phyloP scores from a whole-genome alignment of 1,139 yeast species.

The Kodamaea fungicola region DNA sequence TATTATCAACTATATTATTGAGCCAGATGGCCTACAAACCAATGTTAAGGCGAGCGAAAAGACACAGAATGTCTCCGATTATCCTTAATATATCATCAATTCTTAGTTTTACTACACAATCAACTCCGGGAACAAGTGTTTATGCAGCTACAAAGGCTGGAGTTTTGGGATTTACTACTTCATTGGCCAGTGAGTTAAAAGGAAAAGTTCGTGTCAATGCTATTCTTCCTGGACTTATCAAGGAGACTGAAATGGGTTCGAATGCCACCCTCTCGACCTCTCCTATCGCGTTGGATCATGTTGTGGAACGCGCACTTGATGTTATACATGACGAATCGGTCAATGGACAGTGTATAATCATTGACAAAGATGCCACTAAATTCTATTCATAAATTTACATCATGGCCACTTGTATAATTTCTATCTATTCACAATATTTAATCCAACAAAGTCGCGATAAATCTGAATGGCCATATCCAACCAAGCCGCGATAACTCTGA shows the following conservation, averaged over 20 bases:
- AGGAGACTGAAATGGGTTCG: slow-evolving; percentile 69
- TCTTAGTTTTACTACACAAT: slow-evolving; percentile 45
- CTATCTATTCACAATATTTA: slow-evolving; percentile 12
- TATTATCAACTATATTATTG: slow-evolving; percentile 62
- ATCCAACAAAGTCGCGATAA: slow-evolving; percentile 13
- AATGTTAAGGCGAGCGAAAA: slow-evolving; percentile 38
- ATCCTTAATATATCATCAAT: slow-evolving; percentile 72
- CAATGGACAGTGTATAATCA: slow-evolving; percentile 38
- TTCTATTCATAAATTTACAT: neutral
- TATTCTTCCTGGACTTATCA: slow-evolving; percentile 69
- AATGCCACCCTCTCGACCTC: slow-evolving; percentile 20
- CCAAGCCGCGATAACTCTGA: slow-evolving; percentile 18
- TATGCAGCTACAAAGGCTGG: slow-evolving; percentile 87
- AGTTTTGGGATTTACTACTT: slow-evolving; percentile 58
- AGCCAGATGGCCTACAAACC: slow-evolving; percentile 43
- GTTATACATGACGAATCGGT: slow-evolving; percentile 28
- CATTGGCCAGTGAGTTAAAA: slow-evolving; percentile 62
- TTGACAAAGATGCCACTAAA: neutral
- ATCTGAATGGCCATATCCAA: slow-evolving; percentile 8
- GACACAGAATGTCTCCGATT: slow-evolving; percentile 17
- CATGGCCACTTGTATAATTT: too few species aligned
- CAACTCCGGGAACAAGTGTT: slow-evolving; percentile 61
- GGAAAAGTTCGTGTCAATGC: slow-evolving; percentile 56
- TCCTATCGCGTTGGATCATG: slow-evolving; percentile 20
- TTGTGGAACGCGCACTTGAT: slow-evolving; percentile 25